Evolutionary conservation across 176 grass and related monocot genomes (phyloP), one percentile per base, ranked within the genome.

Genomic region (Luzula sylvatica): DNA sequence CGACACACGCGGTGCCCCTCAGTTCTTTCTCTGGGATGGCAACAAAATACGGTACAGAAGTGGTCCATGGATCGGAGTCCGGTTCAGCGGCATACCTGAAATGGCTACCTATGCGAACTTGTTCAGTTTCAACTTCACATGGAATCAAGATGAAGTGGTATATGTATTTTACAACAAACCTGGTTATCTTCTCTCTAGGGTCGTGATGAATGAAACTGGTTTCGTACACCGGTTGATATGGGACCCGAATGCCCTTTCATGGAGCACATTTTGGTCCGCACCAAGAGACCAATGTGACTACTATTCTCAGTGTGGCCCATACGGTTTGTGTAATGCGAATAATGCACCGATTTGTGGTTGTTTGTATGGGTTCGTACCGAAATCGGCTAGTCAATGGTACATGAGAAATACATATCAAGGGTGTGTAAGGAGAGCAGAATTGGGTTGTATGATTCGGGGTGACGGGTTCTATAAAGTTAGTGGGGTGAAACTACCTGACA

Each of bases 171-270:
- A 5, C 4, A 23, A 61, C 30, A 61, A 52, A 18, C 23, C 32
- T 24, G 52, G 26, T 3, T 76, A 66, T 5, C 23, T 50, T 0
- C 15, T 67, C 20, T 81, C 76, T 3, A 71, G 68, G 21, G 3
- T 84, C 42, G 46, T 76, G n/a, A 43, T 90, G 15, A 57, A 19
- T 17, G 71, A 80, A n/a, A 47, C 75, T 19, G 86, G 86, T 35
- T 11, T 26, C 7, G 22, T 77, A 28, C 52, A 80, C 38, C 72
- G 80, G 15, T 26, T 77, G 59, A 58, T 81, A 3, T 92, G 86
- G 86, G 44, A 58, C 30, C 1, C 0, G 5, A 9, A 8, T 29
- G 0, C 27, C 0, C 2, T 2, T 8, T 3, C 8, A 0, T 92
- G 86, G 86, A 77, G 15, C 8, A 23, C 4, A 18, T 77, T 80